These are phyloP conservation scores for Camellia oleifera DNA, from an alignment of 179 eudicot genomes.

Conservation along the genomic window DNA sequence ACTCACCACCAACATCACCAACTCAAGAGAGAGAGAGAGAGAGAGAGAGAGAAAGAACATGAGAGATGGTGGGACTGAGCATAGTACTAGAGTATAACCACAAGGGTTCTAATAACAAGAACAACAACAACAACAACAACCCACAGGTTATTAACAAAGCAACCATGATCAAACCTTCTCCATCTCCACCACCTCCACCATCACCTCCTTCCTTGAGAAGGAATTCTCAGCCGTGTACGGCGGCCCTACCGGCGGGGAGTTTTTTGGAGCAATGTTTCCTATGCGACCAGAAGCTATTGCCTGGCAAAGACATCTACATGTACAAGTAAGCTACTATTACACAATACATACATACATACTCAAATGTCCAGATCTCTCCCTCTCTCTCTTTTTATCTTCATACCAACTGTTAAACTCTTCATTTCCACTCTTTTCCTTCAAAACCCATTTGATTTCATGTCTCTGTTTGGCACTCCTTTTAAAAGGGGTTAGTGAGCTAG, in stretches of 20 bases:
- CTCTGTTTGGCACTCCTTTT: too few relatives aligned
- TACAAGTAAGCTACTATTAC: slow-evolving; percentile 41
- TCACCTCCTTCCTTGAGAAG: not conserved
- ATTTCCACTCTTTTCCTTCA: too few relatives aligned
- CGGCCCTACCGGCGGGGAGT: not conserved
- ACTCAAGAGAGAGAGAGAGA: not conserved
- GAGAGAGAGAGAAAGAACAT: not conserved
- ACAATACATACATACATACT: too few relatives aligned
- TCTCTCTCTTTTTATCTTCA: too few relatives aligned
- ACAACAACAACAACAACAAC: slow-evolving; percentile 13
- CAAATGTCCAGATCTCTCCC: too few relatives aligned
- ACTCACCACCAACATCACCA: not conserved
- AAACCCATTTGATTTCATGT: too few relatives aligned
- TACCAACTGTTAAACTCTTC: too few relatives aligned
- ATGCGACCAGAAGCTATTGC: slow-evolving; percentile 41
- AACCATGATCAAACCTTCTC: slow-evolving; percentile 24
- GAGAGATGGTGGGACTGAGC: slow-evolving; percentile 53
- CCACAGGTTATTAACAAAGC: slow-evolving; percentile 40
- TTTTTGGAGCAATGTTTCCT: slow-evolving; percentile 53
- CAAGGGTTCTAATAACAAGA: not conserved
- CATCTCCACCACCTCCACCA: slow-evolving; percentile 11
- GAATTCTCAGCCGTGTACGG: not conserved
- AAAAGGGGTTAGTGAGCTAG: too few relatives aligned
- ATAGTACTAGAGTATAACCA: slow-evolving; percentile 36
- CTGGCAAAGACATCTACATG: slow-evolving; percentile 61